Base-by-base conservation (phyloP, 441 rosid genomes). In the Adansonia grandidieri region DNA sequence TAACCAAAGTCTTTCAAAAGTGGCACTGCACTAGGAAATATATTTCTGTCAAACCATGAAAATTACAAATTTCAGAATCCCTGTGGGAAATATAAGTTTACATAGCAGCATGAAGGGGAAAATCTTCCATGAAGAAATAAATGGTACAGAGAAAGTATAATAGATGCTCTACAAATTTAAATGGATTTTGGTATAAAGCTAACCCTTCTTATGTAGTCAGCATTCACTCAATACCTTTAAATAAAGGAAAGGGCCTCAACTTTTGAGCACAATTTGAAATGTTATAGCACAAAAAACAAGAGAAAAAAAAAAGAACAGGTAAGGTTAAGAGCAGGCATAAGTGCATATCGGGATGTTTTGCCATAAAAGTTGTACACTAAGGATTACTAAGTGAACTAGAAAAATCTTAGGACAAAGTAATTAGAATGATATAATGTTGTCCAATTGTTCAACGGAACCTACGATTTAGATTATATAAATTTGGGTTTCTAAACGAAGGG, bases 1-100 rank as follows among this genome's bases (percentile, higher is more conserved):
- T 42, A 66, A n/a, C 68, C 9, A 63, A 70, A 70, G 50, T 70
- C 73, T 24, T 70, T 20, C 45, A 71, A 14, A 22, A 24, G 74
- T 48, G 44, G 44, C 60, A 69, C 57, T 69, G 40, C 40, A 22
- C 40, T 15, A 45, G 57, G 20, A 50, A 47, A 69, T 28, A 22
- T 69, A 48, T 48, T 22, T 61, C 17, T 13, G 42, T 13, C 24
- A 48, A 48, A 50, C 73, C 22, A 69, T 13, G 58, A 69, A 69
- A 48, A 20, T 11, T 19, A 69, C 9, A 7, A 47, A 69, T 69
- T 44, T 44, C 53, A 22, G 17, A 69, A 20, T 22, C 57, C 57
- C 56, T 14, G 2, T 11, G 51, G 42, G 51, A 65, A 42, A 45
- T 69, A 69, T 48, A 11, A 40, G 5, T n/a, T 40, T 65, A 48